These are phyloP conservation scores for Stachybotrys chlorohalonatus DNA, from an alignment of 2,329 filamentous ascomycete species.

Conservation along the genomic window DNA sequence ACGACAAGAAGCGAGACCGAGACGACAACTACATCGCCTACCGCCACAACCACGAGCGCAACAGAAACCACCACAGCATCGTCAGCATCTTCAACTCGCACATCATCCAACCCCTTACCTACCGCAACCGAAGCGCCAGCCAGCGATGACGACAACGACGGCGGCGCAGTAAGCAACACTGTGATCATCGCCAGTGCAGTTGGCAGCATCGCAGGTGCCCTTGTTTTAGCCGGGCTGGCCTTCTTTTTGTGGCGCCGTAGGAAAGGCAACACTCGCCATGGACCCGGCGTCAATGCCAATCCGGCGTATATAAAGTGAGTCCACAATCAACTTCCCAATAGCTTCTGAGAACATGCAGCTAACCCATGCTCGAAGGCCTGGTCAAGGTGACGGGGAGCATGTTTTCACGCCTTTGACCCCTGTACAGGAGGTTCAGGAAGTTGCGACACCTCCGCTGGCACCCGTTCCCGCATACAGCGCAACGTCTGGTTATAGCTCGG, in stretches of 20 bases:
- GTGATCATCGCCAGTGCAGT: conserved; percentile 47
- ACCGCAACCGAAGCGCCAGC: conserved; percentile 4
- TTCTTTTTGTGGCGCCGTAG: conserved; percentile 36
- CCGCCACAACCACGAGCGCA: not conserved
- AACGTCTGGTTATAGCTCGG: not conserved
- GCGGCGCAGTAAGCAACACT: conserved; percentile 27
- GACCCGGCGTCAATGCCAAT: conserved; percentile 27
- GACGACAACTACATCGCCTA: conserved; percentile 1
- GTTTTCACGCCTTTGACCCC: conserved; percentile 18
- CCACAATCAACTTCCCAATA: not conserved
- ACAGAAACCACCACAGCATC: conserved; percentile 4
- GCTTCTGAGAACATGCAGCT: not conserved
- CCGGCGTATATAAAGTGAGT: conserved; percentile 33
- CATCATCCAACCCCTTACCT: not conserved
- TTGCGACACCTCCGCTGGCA: conserved; percentile 5
- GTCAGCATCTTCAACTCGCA: conserved; percentile 1
- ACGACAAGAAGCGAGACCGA: conserved; percentile 4
- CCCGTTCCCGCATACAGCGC: conserved; percentile 5
- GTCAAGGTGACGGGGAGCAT: conserved; percentile 6
- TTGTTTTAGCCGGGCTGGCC: conserved; percentile 29
- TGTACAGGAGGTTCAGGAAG: conserved; percentile 14
- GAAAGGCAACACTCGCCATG: conserved; percentile 29
- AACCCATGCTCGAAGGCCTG: not conserved
- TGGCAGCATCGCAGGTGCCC: conserved; percentile 38
- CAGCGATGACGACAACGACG: conserved; percentile 3